A percentile compares a stretch with the other conserved stretches of the same genome.
These are phyloP conservation scores for Pisolithus tinctorius DNA, from an alignment of 768 basidiomycete species.

Conservation along the genomic window DNA sequence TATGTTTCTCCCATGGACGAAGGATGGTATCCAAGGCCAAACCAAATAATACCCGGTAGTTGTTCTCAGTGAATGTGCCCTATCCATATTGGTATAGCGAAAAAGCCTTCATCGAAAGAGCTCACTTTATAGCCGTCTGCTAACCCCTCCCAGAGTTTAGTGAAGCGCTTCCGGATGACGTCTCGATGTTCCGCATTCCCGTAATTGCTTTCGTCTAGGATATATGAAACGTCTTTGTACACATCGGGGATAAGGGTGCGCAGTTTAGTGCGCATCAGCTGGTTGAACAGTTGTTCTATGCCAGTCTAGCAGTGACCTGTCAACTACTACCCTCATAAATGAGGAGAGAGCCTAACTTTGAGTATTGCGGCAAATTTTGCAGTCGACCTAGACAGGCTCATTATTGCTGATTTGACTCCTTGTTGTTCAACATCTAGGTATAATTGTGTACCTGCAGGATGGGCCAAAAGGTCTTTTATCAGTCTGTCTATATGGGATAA, in stretches of 20 bases:
- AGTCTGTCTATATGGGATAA: constrained; percentile 84
- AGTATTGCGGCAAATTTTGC: constrained; percentile 65
- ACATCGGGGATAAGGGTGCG: constrained; percentile 80
- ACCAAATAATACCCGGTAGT: constrained; percentile 82
- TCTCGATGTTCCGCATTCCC: constrained; percentile 80
- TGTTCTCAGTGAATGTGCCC: constrained; percentile 83
- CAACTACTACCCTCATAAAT: not conserved
- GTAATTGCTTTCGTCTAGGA: constrained; percentile 86
- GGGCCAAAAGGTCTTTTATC: constrained; percentile 53
- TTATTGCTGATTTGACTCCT: constrained; percentile 40
- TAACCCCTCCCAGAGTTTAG: constrained; percentile 80
- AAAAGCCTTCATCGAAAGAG: not conserved
- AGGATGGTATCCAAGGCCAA: constrained; percentile 82
- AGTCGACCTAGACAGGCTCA: constrained; percentile 46
- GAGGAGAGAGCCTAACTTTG: constrained; percentile 45
- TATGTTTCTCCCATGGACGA: constrained; percentile 92
- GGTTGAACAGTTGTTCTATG: constrained; percentile 93
- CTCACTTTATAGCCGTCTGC: constrained; percentile 82
- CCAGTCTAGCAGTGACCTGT: constrained; percentile 46
- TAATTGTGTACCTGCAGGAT: constrained; percentile 53
- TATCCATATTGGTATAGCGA: constrained; percentile 23
- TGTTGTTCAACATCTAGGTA: constrained; percentile 56
- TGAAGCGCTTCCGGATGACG: constrained; percentile 81
- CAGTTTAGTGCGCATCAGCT: constrained; percentile 81
- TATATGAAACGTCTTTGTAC: constrained; percentile 85